Base-by-base conservation (phyloP, 1,284 basidiomycete species). In the Rhodotorula sp. region DNA sequence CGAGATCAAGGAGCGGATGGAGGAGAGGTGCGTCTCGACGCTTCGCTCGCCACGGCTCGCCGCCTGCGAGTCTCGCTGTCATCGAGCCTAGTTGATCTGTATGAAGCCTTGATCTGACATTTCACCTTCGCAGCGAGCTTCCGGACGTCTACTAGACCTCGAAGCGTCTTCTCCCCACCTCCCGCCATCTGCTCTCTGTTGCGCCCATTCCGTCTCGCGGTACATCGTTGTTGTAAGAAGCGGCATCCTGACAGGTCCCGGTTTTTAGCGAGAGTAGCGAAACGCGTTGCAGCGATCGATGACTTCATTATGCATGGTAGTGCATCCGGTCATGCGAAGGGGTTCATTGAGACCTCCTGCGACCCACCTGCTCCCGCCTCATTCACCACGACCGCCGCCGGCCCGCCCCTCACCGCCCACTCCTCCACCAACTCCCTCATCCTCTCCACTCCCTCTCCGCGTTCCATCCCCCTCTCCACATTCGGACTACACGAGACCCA, bases 1-100 rank as follows among this genome's bases (percentile, higher is more conserved):
- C 74, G 32, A 78, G 64, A 32, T 78, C 74, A 52, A 74, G 75
- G 56, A 78, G 72, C 29, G 80, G 74, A 72, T 76, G 79, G 55
- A 81, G 73, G 73, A 75, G 39, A 73, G 60, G 72, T 62, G 67
- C 34, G 51, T 56, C 34, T 32, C 22, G 46, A 17, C 30, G 24
- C 11, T 44, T 52, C 19, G n/a, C 9, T 39, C 20, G 20, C 20
- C 2, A 0, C 5, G 13, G 17, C 56, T 19, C 9, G 17, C 19
- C 22, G 7, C 8, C 52, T 20, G 17, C 19, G 15, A 30, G 8
- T n/a, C n/a, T n/a, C n/a, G n/a, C n/a, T n/a, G n/a, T n/a, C n/a
- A n/a, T n/a, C n/a, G n/a, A n/a, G n/a, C n/a, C n/a, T n/a, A n/a
- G n/a, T n/a, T n/a, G n/a, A n/a, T n/a, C n/a, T n/a, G n/a, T n/a